phyloP scores from a whole-genome alignment of 2,329 filamentous ascomycete genomes.

The Monilinia fructicola region DNA sequence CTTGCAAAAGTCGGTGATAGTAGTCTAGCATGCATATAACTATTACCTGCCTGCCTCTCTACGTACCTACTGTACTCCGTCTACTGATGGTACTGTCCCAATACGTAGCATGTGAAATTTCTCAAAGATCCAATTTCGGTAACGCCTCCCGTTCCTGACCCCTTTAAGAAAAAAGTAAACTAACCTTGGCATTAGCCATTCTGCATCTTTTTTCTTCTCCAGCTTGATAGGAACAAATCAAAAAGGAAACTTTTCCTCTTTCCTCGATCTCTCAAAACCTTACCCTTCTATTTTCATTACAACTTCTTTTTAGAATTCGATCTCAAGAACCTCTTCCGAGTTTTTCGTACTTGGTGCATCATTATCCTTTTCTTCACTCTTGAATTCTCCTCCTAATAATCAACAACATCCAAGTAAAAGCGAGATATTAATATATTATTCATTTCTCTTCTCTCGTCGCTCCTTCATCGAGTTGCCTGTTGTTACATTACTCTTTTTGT shows the following conservation, averaged over 20 bases:
- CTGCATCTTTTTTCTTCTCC: background rate
- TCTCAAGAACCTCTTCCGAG: background rate
- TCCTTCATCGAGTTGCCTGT: conserved; percentile 11
- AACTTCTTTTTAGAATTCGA: background rate
- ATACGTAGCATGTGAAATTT: conserved; percentile 6
- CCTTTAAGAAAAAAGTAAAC: conserved; percentile 18
- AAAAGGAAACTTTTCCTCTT: conserved; percentile 17
- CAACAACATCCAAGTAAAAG: too few species aligned
- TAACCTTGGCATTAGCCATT: conserved; percentile 2
- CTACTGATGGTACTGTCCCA: too few species aligned
- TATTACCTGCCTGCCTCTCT: too few species aligned
- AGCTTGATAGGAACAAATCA: conserved; percentile 16
- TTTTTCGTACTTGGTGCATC: conserved; percentile 8
- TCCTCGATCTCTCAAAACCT: background rate
- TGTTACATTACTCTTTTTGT: background rate
- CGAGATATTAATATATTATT: conserved; percentile 17
- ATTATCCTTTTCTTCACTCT: conserved; percentile 4
- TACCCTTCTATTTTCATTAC: too few species aligned
- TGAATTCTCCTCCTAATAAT: conserved; percentile 1
- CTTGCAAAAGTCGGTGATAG: conserved; percentile 18
- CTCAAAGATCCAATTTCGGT: conserved; percentile 22
- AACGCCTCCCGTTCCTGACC: conserved; percentile 15
- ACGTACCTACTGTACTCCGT: too few species aligned
- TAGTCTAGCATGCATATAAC: background rate
- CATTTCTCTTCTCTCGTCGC: conserved; percentile 7